Evolutionary conservation across 2,329 filamentous ascomycete genomes (phyloP).

Genomic region (Ophiognomonia clavigignenti-juglandacearum): DNA sequence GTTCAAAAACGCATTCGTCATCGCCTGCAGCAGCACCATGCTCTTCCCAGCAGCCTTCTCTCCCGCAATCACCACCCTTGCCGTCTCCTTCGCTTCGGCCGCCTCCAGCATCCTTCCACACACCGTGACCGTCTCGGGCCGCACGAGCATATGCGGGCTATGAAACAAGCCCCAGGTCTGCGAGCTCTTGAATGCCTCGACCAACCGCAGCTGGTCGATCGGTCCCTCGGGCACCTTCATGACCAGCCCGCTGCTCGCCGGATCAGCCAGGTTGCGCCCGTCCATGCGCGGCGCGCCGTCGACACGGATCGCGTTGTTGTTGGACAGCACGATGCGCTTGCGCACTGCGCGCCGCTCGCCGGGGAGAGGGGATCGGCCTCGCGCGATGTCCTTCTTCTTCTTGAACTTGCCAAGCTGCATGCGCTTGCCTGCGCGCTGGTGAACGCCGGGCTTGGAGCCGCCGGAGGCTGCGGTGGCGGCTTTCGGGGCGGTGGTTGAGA

Average conservation of each 20-base stretch:
- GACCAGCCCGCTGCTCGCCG: slow-evolving; percentile 59
- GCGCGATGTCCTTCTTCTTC: slow-evolving; percentile 43
- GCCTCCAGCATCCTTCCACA: slow-evolving; percentile 57
- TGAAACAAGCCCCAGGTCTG: slow-evolving; percentile 88
- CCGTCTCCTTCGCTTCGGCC: slow-evolving; percentile 46
- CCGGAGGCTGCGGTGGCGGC: slow-evolving; percentile 22
- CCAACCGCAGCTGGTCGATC: slow-evolving; percentile 75
- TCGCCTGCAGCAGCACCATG: slow-evolving; percentile 75
- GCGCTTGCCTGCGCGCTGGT: slow-evolving; percentile 34
- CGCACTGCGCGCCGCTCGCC: slow-evolving; percentile 85
- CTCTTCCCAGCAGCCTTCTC: slow-evolving; percentile 79
- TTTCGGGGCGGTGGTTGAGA: slow-evolving; percentile 29
- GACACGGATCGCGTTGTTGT: slow-evolving; percentile 85
- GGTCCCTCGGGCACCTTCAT: slow-evolving; percentile 63
- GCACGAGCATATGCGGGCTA: slow-evolving; percentile 71
- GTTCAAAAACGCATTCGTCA: slow-evolving; percentile 75
- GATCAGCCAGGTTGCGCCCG: slow-evolving; percentile 47
- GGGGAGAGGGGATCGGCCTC: slow-evolving; percentile 54
- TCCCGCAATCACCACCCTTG: slow-evolving; percentile 67
- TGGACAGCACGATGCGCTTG: slow-evolving; percentile 87
- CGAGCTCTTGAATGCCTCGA: slow-evolving; percentile 84
- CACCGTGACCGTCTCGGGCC: slow-evolving; percentile 72
- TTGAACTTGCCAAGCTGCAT: slow-evolving; percentile 33
- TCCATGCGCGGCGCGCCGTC: slow-evolving; percentile 44
- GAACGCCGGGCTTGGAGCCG: slow-evolving; percentile 15